phyloP scores from a whole-genome alignment of 2,329 filamentous ascomycete genomes.

The Sclerotinia sclerotiorum region DNA sequence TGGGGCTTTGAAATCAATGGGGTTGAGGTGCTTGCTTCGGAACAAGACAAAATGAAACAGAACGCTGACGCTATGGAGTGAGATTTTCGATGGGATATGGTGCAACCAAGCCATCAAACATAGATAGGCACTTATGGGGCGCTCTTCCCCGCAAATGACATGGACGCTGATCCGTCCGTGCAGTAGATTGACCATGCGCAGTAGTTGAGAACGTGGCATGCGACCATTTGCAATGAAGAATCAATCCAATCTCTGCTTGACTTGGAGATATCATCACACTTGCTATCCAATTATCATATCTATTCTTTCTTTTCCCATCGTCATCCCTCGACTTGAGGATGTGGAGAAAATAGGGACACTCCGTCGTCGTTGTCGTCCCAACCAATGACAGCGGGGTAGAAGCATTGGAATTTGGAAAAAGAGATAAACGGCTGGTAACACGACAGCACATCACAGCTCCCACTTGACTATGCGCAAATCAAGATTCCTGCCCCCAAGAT shows the following conservation, averaged over 20 bases:
- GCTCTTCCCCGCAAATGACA: constrained; percentile 19
- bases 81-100: constrained; percentile 1
- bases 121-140: constrained; percentile 1
- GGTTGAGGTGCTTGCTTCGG: neutral
- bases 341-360: neutral
- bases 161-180: constrained; percentile 14
- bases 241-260: neutral
- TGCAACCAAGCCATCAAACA: constrained; percentile 14
- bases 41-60: constrained; percentile 15
- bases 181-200: constrained; percentile 7
- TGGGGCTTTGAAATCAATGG: neutral
- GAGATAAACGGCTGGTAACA: constrained; percentile 19
- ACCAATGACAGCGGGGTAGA: constrained; percentile 19
- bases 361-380: constrained; percentile 9
- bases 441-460: constrained; percentile 16
- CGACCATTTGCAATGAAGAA: constrained; percentile 19
- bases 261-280: neutral
- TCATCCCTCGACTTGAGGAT: neutral
- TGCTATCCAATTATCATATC: neutral
- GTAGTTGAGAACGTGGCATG: constrained; percentile 16
- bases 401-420: neutral
- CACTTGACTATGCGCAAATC: constrained; percentile 21
- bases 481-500: constrained; percentile 18
- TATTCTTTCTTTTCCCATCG: neutral
- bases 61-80: neutral